These are phyloP conservation scores for Barnettozyma californica DNA, from an alignment of 805 yeast species.

Conservation along the genomic window DNA sequence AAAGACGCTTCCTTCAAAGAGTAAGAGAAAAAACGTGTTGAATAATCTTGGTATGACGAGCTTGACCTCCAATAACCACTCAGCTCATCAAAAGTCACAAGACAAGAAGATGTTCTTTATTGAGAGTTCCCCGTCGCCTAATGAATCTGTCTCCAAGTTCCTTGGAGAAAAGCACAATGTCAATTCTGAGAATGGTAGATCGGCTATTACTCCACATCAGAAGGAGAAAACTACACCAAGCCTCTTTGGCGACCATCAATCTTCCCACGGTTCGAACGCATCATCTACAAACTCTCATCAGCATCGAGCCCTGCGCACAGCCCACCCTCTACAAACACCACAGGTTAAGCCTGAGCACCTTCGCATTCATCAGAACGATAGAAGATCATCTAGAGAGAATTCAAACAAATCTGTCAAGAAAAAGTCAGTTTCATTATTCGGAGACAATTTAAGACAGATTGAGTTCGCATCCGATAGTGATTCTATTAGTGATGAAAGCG, in stretches of 20 bases:
- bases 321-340: neutral
- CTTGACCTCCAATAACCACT: conserved; percentile 2
- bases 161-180: neutral
- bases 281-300: conserved; percentile 1
- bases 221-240: conserved; percentile 1
- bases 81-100: conserved; percentile 12
- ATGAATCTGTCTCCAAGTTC: conserved; percentile 14
- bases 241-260: conserved; percentile 4
- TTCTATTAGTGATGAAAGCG: conserved; percentile 36
- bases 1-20: conserved; percentile 8
- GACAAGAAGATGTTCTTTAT: conserved; percentile 28
- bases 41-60: conserved; percentile 26
- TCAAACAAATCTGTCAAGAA: conserved; percentile 7
- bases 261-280: conserved; percentile 6
- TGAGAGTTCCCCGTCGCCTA: conserved; percentile 28
- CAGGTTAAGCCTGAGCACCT: neutral
- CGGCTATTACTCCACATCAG: neutral
- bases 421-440: conserved; percentile 19
- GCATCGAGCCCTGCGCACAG: neutral
- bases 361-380: neutral
- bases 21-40: conserved; percentile 22
- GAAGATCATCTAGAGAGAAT: conserved; percentile 7
- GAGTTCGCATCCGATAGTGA: conserved; percentile 37
- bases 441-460: conserved; percentile 11
- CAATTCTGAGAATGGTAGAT: conserved; percentile 4